Percentiles rank a stretch among this genome's conserved stretches.
These are phyloP conservation scores for Diaporthe vexans DNA, from an alignment of 2,329 filamentous ascomycete genomes.

Conservation along the genomic window DNA sequence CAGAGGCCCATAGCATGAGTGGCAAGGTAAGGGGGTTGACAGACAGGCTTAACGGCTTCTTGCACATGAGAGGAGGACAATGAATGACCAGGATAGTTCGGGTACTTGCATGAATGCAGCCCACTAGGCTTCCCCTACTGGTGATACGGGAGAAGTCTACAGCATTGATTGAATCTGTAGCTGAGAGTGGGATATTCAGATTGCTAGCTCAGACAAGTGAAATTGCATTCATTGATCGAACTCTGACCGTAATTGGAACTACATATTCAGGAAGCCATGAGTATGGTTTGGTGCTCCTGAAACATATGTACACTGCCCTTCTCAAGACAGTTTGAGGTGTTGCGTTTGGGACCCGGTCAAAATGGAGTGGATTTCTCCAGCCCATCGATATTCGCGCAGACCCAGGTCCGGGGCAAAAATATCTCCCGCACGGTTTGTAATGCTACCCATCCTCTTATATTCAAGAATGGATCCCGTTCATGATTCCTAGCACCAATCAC, in stretches of 20 bases:
- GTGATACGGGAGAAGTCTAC: too few relatives aligned
- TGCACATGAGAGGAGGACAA: too few relatives aligned
- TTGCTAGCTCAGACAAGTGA: not conserved
- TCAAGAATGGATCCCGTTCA: not conserved
- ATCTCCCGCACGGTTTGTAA: not conserved
- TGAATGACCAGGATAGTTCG: too few relatives aligned
- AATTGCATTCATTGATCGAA: not conserved
- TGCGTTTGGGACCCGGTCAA: slow-evolving; percentile 1
- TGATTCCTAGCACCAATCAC: not conserved
- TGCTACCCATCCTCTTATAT: not conserved
- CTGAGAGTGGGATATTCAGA: not conserved
- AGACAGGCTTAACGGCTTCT: too few relatives aligned
- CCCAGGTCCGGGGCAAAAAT: slow-evolving; percentile 2
- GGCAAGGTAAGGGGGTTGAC: too few relatives aligned
- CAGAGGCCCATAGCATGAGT: too few relatives aligned
- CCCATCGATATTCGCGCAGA: not conserved
- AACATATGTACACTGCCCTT: not conserved
- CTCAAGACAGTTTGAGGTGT: not conserved
- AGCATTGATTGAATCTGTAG: not conserved
- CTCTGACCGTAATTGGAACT: not conserved
- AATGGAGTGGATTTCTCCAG: not conserved
- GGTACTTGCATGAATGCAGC: too few relatives aligned
- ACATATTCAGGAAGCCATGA: not conserved
- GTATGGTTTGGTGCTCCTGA: not conserved
- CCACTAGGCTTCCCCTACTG: too few relatives aligned